phyloP scores from a whole-genome alignment of 139 green algal species.

The Tetradesmus obliquus region DNA sequence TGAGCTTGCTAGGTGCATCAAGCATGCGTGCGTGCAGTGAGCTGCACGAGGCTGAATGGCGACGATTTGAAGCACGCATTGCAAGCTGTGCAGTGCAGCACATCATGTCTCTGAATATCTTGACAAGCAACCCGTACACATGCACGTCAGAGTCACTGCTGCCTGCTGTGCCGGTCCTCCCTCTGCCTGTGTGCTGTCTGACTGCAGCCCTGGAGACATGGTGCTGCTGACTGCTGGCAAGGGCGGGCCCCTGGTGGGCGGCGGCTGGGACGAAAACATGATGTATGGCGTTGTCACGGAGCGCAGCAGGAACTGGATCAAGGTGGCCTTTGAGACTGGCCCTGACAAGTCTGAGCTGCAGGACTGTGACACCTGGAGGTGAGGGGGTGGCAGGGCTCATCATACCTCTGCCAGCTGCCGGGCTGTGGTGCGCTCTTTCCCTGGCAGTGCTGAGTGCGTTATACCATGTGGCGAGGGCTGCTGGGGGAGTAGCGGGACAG shows the following conservation, averaged over 20 bases:
- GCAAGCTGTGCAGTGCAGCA: too few relatives aligned
- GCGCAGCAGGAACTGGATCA: background rate
- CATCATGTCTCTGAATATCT: too few relatives aligned
- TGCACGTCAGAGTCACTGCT: background rate
- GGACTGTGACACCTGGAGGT: background rate
- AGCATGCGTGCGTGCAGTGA: too few relatives aligned
- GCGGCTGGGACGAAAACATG: background rate
- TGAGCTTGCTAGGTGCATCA: background rate
- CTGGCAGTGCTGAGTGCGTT: too few relatives aligned
- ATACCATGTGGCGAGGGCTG: too few relatives aligned
- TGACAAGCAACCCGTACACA: too few relatives aligned
- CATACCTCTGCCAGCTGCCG: background rate
- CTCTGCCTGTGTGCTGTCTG: background rate
- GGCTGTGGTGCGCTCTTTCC: too few relatives aligned
- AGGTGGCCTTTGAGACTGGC: constrained; percentile 15
- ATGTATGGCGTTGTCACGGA: background rate
- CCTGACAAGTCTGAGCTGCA: background rate
- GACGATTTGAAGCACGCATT: too few relatives aligned
- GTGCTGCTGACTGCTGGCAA: background rate
- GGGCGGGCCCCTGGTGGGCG: background rate
- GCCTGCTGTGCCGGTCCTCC: background rate
- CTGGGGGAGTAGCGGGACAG: background rate
- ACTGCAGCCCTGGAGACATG: constrained; percentile 19
- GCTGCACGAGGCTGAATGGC: too few relatives aligned
- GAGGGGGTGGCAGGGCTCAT: too few relatives aligned